Percentiles rank a stretch among this genome's conserved stretches.
phyloP scores from a whole-genome alignment of 306 rosid genomes.

The Cicer cuneatum region DNA sequence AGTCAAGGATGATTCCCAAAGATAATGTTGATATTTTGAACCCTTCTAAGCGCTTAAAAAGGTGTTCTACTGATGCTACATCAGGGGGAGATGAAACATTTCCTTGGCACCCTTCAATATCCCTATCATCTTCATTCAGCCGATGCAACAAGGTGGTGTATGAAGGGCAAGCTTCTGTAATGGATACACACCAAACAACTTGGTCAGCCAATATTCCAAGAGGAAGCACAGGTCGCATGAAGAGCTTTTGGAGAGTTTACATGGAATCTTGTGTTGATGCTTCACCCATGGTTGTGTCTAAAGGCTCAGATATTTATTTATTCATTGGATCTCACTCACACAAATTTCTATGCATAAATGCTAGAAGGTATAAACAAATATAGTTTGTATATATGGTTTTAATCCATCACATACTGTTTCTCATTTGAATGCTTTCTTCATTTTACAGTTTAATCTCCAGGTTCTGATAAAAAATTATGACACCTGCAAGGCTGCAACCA shows the following conservation, averaged over 20 bases:
- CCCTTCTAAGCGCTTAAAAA: constrained; percentile 63
- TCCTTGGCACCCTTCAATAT: constrained; percentile 53
- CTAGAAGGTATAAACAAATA: constrained; percentile 65
- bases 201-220: constrained; percentile 53
- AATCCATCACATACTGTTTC: constrained; percentile 3
- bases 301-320: constrained; percentile 60
- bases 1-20: constrained; percentile 46
- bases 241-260: constrained; percentile 73
- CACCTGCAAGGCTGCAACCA: background rate
- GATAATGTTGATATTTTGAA: constrained; percentile 39
- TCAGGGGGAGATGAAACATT: constrained; percentile 47
- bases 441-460: constrained; percentile 31
- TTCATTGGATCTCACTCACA: constrained; percentile 91
- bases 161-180: constrained; percentile 45
- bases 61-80: constrained; percentile 39
- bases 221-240: constrained; percentile 55
- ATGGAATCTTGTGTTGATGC: constrained; percentile 96
- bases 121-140: constrained; percentile 66
- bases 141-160: constrained; percentile 77
- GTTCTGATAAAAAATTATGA: constrained; percentile 6
- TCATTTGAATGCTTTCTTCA: constrained; percentile 15
- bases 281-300: constrained; percentile 77
- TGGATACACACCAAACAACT: constrained; percentile 45
- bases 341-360: constrained; percentile 81
- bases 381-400: constrained; percentile 35